Evolutionary conservation across 768 basidiomycete genomes (phyloP).

Genomic region (Russula brevipes): DNA sequence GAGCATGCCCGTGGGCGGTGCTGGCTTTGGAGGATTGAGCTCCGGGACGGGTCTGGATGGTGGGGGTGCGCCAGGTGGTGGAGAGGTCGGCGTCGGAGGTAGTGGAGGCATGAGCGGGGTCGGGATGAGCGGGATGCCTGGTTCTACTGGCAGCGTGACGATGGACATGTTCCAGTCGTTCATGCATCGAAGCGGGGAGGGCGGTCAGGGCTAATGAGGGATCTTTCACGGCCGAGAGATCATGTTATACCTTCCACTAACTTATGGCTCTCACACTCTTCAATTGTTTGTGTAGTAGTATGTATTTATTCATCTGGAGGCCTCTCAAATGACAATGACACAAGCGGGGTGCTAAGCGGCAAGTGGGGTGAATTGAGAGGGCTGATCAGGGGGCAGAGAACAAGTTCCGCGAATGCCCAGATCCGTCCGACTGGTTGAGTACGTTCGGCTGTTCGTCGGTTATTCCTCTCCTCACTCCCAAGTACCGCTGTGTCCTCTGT

Average conservation of each 20-base stretch:
- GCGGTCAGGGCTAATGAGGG: conserved; percentile 13
- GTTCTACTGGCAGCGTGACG: conserved; percentile 8
- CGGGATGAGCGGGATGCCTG: conserved; percentile 8
- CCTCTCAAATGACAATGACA: too few species aligned
- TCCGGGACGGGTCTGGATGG: background rate
- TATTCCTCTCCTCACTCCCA: too few species aligned
- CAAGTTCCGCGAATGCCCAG: too few species aligned
- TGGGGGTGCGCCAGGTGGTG: background rate
- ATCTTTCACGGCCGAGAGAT: background rate
- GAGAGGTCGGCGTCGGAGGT: background rate
- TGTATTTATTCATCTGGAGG: too few species aligned
- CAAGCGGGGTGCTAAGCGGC: too few species aligned
- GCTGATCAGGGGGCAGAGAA: too few species aligned
- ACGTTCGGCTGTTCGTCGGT: too few species aligned
- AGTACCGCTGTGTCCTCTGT: too few species aligned
- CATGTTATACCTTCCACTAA: background rate
- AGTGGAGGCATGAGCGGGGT: background rate
- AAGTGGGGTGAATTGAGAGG: too few species aligned
- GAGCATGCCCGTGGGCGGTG: background rate
- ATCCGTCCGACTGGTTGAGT: too few species aligned
- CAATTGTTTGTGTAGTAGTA: too few species aligned
- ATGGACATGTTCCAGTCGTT: conserved; percentile 22
- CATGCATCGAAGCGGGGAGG: conserved; percentile 22
- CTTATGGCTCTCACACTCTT: too few species aligned
- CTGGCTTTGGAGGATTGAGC: conserved; percentile 6